Evolutionary conservation across 2,329 filamentous ascomycete genomes (phyloP).

Genomic region (Purpureocillium takamizusanense): DNA sequence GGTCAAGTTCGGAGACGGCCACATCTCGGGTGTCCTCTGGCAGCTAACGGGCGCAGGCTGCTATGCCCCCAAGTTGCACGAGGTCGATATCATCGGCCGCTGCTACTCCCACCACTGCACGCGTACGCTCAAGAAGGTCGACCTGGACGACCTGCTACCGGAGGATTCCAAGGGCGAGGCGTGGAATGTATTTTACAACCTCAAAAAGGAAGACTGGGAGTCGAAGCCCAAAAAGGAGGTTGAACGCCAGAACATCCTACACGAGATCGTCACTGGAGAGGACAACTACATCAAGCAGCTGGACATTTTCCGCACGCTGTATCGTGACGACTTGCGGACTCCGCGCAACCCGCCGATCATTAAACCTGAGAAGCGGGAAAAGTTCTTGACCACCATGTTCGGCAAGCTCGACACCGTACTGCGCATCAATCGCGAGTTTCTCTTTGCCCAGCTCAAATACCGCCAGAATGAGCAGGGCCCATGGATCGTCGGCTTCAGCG

Average conservation of each 20-base stretch:
- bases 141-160: slow-evolving; percentile 64
- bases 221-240: slow-evolving; percentile 75
- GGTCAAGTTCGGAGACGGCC: slow-evolving; percentile 81
- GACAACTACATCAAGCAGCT: slow-evolving; percentile 85
- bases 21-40: slow-evolving; percentile 82
- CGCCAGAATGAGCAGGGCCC: slow-evolving; percentile 94
- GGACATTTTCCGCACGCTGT: slow-evolving; percentile 75
- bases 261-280: slow-evolving; percentile 91
- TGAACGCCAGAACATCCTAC: slow-evolving; percentile 84
- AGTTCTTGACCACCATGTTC: slow-evolving; percentile 80
- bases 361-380: slow-evolving; percentile 63
- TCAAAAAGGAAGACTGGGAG: slow-evolving; percentile 69
- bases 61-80: slow-evolving; percentile 78
- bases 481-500: slow-evolving; percentile 88
- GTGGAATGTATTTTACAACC: slow-evolving; percentile 82
- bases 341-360: slow-evolving; percentile 70
- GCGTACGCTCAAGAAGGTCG: slow-evolving; percentile 88
- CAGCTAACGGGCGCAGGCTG: slow-evolving; percentile 88
- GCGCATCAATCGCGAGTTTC: slow-evolving; percentile 83
- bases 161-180: slow-evolving; percentile 66
- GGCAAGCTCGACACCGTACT: slow-evolving; percentile 84
- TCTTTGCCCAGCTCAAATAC: slow-evolving; percentile 91
- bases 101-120: slow-evolving; percentile 95
- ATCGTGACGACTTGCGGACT: slow-evolving; percentile 67
- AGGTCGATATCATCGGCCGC: slow-evolving; percentile 57